Percentiles rank a stretch among this genome's conserved stretches.
phyloP scores from a whole-genome alignment of 2,329 filamentous ascomycete genomes.

The Xylaria sp. region DNA sequence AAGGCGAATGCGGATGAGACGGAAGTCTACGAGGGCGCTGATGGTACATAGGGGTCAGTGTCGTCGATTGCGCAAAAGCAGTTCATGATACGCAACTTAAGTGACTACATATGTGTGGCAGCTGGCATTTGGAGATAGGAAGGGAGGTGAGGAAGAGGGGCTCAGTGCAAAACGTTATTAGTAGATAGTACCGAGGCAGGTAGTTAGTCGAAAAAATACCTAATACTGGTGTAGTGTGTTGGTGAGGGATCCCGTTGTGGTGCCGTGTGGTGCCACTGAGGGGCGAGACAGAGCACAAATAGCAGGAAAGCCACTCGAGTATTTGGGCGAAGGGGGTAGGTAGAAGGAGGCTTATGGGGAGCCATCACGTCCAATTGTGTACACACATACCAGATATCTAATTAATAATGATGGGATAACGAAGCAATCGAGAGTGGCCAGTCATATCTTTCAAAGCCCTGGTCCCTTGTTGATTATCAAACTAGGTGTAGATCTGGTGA shows the following conservation, averaged over 20 bases:
- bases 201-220: conserved; percentile 5
- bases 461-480: conserved; percentile 12
- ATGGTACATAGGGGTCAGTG: conserved; percentile 22
- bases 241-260: conserved; percentile 28
- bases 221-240: conserved; percentile 20
- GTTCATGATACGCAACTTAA: conserved; percentile 29
- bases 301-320: conserved; percentile 21
- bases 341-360: conserved; percentile 21
- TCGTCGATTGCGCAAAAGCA: conserved; percentile 16
- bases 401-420: conserved; percentile 12
- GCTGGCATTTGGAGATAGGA: conserved; percentile 17
- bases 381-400: conserved; percentile 21
- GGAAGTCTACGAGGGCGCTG: conserved; percentile 14
- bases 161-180: conserved; percentile 7
- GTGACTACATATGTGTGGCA: conserved; percentile 32
- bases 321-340: conserved; percentile 1
- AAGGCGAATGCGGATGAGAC: conserved; percentile 15
- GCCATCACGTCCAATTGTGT: not conserved
- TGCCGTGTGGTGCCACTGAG: conserved; percentile 34
- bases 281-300: conserved; percentile 30
- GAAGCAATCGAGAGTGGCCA: not conserved
- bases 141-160: not conserved
- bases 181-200: not conserved
- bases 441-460: not conserved
- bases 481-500: conserved; percentile 1